phyloP scores from a whole-genome alignment of 805 yeast genomes.

The Lipomyces orientalis region DNA sequence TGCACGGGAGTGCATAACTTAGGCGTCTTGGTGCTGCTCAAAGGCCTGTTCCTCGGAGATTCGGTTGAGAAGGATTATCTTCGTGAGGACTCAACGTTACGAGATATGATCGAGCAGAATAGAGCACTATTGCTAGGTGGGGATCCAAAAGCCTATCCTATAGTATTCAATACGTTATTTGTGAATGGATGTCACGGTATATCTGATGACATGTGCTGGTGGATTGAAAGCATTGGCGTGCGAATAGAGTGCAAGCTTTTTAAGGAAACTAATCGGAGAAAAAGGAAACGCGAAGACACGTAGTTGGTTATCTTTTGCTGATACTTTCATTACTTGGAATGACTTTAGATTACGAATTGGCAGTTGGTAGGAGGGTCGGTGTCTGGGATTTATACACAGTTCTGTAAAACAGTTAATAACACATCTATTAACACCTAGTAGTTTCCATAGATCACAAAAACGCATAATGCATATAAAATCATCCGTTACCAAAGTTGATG shows the following conservation, averaged over 20 bases:
- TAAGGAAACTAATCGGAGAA: neutral
- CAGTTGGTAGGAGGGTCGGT: neutral
- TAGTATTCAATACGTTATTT: neutral
- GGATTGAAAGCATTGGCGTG: neutral
- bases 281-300: neutral
- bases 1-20: conserved; percentile 5
- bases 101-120: neutral
- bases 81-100: neutral
- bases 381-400: neutral
- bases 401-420: neutral
- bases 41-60: neutral
- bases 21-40: conserved; percentile 15
- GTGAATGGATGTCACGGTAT: conserved; percentile 7
- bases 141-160: neutral
- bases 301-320: neutral
- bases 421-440: neutral
- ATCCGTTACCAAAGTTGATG: neutral
- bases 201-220: conserved; percentile 11
- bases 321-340: neutral
- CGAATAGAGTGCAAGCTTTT: conserved; percentile 2
- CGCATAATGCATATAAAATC: too few species aligned
- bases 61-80: neutral
- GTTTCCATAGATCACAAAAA: too few species aligned
- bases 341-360: neutral
- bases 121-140: neutral